phyloP scores from a whole-genome alignment of 2,329 filamentous ascomycete genomes.

The Gremmenia infestans region DNA sequence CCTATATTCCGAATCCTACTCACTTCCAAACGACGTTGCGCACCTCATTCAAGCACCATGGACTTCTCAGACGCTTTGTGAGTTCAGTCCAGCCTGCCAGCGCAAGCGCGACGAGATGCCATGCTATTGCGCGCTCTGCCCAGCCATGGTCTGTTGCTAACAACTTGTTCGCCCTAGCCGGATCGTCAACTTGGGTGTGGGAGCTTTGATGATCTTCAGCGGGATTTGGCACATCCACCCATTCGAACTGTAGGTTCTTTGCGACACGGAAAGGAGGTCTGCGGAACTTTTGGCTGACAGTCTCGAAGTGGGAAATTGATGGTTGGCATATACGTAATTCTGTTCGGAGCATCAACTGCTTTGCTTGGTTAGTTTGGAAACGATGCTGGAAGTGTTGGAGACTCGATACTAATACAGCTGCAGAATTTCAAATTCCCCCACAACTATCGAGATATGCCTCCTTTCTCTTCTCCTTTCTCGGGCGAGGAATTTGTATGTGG shows the following conservation, averaged over 20 bases:
- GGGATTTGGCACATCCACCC: slow-evolving; percentile 70
- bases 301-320: slow-evolving; percentile 62
- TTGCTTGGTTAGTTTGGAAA: slow-evolving; percentile 48
- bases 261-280: not conserved
- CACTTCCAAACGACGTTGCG: not conserved
- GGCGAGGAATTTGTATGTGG: slow-evolving; percentile 84
- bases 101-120: slow-evolving; percentile 11
- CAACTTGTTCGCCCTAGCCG: slow-evolving; percentile 54
- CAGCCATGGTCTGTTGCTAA: slow-evolving; percentile 25
- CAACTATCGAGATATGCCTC: slow-evolving; percentile 91
- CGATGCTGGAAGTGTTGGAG: not conserved
- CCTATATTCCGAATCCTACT: not conserved
- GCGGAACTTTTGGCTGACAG: slow-evolving; percentile 2
- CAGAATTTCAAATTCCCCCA: slow-evolving; percentile 91
- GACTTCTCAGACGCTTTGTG: slow-evolving; percentile 92
- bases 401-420: not conserved
- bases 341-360: slow-evolving; percentile 76
- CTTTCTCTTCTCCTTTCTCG: slow-evolving; percentile 96
- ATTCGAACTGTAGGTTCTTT: slow-evolving; percentile 49
- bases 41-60: slow-evolving; percentile 48
- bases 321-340: slow-evolving; percentile 78
- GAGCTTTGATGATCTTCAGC: slow-evolving; percentile 80
- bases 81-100: slow-evolving; percentile 35
- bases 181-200: slow-evolving; percentile 87
- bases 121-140: slow-evolving; percentile 14